phyloP scores from a whole-genome alignment of 2,329 filamentous ascomycete genomes.

The Plenodomus biglobosus region DNA sequence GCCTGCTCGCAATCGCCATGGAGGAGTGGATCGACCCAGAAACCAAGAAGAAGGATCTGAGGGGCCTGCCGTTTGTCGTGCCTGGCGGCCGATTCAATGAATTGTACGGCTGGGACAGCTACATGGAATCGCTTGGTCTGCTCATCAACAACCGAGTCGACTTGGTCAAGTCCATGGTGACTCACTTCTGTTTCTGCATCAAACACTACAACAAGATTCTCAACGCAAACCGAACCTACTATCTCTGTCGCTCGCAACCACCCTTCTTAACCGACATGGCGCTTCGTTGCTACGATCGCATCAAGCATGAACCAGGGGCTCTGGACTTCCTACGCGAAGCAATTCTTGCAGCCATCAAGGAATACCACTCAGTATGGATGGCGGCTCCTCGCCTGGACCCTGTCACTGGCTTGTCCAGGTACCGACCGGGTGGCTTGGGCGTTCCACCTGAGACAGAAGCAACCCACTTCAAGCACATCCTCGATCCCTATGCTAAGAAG shows the following conservation, averaged over 20 bases:
- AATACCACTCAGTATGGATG: constrained; percentile 90
- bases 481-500: constrained; percentile 81
- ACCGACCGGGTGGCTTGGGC: constrained; percentile 78
- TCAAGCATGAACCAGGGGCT: constrained; percentile 79
- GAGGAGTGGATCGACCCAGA: constrained; percentile 67
- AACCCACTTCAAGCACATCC: constrained; percentile 79
- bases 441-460: constrained; percentile 92
- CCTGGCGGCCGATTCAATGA: constrained; percentile 98
- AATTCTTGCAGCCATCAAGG: constrained; percentile 91
- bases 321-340: constrained; percentile 78
- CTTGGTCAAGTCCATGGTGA: constrained; percentile 90
- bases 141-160: constrained; percentile 82
- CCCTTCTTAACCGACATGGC: constrained; percentile 98
- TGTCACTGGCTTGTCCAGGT: constrained; percentile 77
- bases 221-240: constrained; percentile 95
- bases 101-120: constrained; percentile 97
- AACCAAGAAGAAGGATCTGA: constrained; percentile 70
- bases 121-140: constrained; percentile 93
- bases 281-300: constrained; percentile 87
- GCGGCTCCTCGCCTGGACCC: constrained; percentile 70
- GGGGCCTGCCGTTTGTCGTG: constrained; percentile 91
- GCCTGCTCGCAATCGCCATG: constrained; percentile 87
- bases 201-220: constrained; percentile 98
- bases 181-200: constrained; percentile 97
- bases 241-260: constrained; percentile 89